phyloP scores from a whole-genome alignment of 371 early-diverging fungal species.

The Fennellomyces sp. region DNA sequence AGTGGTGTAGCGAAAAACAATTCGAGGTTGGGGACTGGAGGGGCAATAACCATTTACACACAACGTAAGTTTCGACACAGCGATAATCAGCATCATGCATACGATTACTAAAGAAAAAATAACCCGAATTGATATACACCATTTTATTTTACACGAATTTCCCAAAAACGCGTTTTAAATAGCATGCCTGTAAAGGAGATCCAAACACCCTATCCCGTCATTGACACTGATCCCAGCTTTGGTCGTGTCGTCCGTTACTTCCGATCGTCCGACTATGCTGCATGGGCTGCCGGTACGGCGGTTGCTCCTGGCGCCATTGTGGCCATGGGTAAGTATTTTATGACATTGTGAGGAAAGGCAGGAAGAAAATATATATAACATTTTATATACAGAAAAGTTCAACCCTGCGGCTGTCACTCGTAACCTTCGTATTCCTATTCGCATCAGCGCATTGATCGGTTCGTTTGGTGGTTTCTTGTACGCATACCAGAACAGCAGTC shows the following conservation, averaged over 20 bases:
- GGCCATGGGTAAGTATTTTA: conserved; percentile 81
- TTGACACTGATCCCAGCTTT: conserved; percentile 82
- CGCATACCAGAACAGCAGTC: conserved; percentile 67
- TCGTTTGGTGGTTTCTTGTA: conserved; percentile 73
- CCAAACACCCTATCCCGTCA: conserved; percentile 63
- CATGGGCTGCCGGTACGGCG: conserved; percentile 70
- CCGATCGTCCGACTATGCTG: conserved; percentile 79
- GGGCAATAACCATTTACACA: too few species aligned
- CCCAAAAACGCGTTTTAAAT: not conserved
- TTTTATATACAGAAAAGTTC: conserved; percentile 34
- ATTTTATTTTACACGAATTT: not conserved
- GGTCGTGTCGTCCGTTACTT: conserved; percentile 88
- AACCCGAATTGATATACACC: not conserved
- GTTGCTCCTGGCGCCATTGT: conserved; percentile 76
- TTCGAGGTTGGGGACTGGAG: too few species aligned
- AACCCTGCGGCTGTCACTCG: conserved; percentile 50
- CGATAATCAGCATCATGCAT: too few species aligned
- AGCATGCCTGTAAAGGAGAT: conserved; percentile 54
- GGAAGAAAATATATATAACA: not conserved
- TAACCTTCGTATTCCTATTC: conserved; percentile 54
- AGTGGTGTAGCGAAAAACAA: too few species aligned
- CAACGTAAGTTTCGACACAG: too few species aligned
- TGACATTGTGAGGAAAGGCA: too few species aligned
- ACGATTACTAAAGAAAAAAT: too few species aligned
- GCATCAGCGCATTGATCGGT: conserved; percentile 55